These are phyloP conservation scores for Gryganskiella cystojenkinii DNA, from an alignment of 192 early-diverging fungal genomes.

Conservation along the genomic window DNA sequence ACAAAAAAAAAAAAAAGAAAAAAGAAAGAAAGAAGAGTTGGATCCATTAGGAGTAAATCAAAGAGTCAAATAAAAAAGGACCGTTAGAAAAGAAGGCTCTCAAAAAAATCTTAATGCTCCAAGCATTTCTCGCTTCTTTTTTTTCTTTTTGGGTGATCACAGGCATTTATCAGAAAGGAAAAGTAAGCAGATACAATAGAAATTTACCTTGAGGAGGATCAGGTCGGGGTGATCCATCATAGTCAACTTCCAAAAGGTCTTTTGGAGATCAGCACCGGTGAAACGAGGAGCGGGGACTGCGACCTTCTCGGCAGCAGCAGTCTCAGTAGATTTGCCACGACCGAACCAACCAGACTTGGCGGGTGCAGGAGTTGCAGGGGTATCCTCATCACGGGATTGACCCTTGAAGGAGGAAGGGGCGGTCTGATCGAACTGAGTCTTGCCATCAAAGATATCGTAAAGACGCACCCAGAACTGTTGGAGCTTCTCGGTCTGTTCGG, in stretches of 20 bases:
- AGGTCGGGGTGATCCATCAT: slow-evolving; percentile 54
- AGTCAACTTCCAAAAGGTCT: slow-evolving; percentile 46
- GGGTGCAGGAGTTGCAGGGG: slow-evolving; percentile 17
- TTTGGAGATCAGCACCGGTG: slow-evolving; percentile 35
- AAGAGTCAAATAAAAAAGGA: not conserved
- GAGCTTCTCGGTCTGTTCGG: slow-evolving; percentile 54
- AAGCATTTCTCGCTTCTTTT: not conserved
- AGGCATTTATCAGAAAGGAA: not conserved
- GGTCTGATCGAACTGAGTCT: slow-evolving; percentile 44
- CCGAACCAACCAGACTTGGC: slow-evolving; percentile 52
- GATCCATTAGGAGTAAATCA: not conserved
- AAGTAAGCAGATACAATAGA: no score
- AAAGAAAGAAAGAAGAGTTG: not conserved
- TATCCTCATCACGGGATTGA: slow-evolving; percentile 37
- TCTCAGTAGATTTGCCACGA: slow-evolving; percentile 22
- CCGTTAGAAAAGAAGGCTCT: not conserved
- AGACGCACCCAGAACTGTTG: slow-evolving; percentile 57
- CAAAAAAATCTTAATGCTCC: not conserved
- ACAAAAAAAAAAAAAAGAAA: slow-evolving; percentile 83
- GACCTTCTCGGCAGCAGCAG: slow-evolving; percentile 5
- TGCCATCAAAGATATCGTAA: slow-evolving; percentile 56
- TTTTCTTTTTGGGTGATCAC: not conserved
- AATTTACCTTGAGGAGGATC: slow-evolving; percentile 47
- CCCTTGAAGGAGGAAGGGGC: slow-evolving; percentile 54
- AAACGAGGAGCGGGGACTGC: slow-evolving; percentile 36